These are phyloP conservation scores for Ulmus americana DNA, from an alignment of 331 rosid species.

Conservation along the genomic window DNA sequence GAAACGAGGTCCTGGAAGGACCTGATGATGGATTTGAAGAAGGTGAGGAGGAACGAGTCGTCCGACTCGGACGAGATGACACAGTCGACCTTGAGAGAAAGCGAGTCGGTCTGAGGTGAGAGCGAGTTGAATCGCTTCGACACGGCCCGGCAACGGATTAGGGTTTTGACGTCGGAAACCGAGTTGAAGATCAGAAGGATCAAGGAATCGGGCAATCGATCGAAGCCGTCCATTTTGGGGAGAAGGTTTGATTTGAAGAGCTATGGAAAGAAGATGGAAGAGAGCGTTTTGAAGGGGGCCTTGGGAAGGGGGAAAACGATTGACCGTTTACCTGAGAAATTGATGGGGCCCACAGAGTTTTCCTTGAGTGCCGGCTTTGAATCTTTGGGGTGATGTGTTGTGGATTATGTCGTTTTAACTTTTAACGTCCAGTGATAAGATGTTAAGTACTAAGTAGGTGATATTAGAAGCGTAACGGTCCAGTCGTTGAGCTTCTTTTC, in stretches of 20 bases:
- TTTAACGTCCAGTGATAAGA: no score
- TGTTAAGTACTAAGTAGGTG: no score
- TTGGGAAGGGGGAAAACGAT: not conserved
- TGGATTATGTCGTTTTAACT: not conserved
- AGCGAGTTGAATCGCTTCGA: conserved; percentile 42
- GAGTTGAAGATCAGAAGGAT: conserved; percentile 42
- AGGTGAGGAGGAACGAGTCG: conserved; percentile 11
- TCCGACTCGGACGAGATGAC: conserved; percentile 33
- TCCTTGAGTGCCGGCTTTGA: not conserved
- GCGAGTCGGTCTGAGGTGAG: conserved; percentile 39
- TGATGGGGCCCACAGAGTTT: not conserved
- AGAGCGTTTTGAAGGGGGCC: not conserved
- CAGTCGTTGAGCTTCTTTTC: no score
- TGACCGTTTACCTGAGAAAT: conserved; percentile 17
- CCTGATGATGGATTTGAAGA: conserved; percentile 28
- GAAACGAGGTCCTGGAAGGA: conserved; percentile 32
- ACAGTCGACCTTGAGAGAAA: conserved; percentile 38
- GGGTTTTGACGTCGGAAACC: conserved; percentile 39
- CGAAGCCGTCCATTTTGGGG: conserved; percentile 28
- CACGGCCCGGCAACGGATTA: conserved; percentile 38
- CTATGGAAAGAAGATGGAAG: conserved; percentile 1
- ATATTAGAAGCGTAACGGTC: no score
- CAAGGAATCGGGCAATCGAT: conserved; percentile 37
- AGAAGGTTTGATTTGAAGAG: not conserved
- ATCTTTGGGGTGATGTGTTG: not conserved